These are phyloP conservation scores for Penicillium steckii DNA, from an alignment of 495 filamentous ascomycete genomes.

Conservation along the genomic window DNA sequence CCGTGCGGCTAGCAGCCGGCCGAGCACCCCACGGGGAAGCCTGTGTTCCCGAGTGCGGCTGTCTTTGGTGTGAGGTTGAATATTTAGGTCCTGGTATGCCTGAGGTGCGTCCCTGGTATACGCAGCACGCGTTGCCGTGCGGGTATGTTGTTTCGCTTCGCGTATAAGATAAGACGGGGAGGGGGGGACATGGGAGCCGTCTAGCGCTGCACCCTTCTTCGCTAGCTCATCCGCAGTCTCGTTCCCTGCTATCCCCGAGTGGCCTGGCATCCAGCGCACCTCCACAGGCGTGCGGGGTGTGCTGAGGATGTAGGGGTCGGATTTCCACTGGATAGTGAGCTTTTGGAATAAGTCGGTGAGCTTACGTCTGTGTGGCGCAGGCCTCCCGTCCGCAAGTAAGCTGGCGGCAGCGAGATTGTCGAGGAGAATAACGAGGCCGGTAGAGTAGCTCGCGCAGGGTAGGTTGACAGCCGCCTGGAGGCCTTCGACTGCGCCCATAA, in stretches of 20 bases:
- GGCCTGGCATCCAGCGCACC: background rate
- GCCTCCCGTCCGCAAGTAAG: background rate
- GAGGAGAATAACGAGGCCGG: background rate
- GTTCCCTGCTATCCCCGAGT: conserved; percentile 1
- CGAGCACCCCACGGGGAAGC: background rate
- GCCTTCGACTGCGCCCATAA: background rate
- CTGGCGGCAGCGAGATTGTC: background rate
- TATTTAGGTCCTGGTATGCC: background rate
- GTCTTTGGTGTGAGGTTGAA: background rate
- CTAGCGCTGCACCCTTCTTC: background rate
- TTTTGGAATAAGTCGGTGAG: background rate
- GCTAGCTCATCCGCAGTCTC: background rate
- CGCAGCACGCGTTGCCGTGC: background rate
- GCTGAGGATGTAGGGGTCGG: background rate
- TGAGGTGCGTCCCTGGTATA: conserved; percentile 1
- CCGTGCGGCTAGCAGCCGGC: background rate
- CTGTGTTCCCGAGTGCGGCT: background rate
- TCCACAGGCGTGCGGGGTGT: background rate
- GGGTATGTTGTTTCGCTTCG: background rate
- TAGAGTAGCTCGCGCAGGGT: background rate
- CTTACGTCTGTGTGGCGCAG: background rate
- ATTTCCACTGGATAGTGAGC: background rate
- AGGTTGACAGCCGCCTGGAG: background rate
- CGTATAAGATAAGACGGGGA: background rate
- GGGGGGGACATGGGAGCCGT: background rate